Evolutionary conservation across 306 rosid genomes (phyloP).

Genomic region (Purshia tridentata): DNA sequence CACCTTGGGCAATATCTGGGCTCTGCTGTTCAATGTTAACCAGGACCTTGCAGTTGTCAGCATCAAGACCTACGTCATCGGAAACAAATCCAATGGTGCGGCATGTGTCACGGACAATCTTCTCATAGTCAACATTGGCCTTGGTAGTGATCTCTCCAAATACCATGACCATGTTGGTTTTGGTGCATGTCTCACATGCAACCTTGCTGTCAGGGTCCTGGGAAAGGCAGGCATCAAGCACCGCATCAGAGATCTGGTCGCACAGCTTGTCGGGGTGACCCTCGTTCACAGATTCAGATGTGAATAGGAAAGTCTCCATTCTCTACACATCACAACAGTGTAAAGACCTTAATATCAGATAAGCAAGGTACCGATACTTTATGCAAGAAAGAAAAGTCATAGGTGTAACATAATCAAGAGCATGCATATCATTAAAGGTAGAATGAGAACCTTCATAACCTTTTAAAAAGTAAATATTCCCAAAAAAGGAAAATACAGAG

Average conservation of each 20-base stretch:
- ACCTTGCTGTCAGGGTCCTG: conserved; percentile 99
- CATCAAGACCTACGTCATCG: conserved; percentile 95
- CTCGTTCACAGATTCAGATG: conserved; percentile 97
- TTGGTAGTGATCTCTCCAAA: conserved; percentile 99
- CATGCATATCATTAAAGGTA: background rate
- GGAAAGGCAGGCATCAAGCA: conserved; percentile 95
- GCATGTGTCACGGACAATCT: conserved; percentile 94
- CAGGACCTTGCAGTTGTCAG: conserved; percentile 97
- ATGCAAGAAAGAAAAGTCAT: background rate
- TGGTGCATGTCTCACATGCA: conserved; percentile 99
- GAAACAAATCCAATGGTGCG: conserved; percentile 88
- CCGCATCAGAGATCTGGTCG: conserved; percentile 99
- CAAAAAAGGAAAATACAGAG: conserved; percentile 3
- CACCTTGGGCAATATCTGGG: conserved; percentile 99
- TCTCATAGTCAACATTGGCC: conserved; percentile 93
- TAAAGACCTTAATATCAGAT: conserved; percentile 18
- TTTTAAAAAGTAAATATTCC: conserved; percentile 19
- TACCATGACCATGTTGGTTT: conserved; percentile 99
- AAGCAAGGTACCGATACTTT: background rate
- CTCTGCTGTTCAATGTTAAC: conserved; percentile 99
- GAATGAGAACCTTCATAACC: too few relatives aligned
- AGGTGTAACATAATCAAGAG: background rate
- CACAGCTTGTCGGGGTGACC: conserved; percentile 99
- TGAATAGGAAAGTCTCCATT: conserved; percentile 93
- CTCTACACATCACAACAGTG: conserved; percentile 34